phyloP scores from a whole-genome alignment of 768 basidiomycete genomes.

The Russula ochroleuca region DNA sequence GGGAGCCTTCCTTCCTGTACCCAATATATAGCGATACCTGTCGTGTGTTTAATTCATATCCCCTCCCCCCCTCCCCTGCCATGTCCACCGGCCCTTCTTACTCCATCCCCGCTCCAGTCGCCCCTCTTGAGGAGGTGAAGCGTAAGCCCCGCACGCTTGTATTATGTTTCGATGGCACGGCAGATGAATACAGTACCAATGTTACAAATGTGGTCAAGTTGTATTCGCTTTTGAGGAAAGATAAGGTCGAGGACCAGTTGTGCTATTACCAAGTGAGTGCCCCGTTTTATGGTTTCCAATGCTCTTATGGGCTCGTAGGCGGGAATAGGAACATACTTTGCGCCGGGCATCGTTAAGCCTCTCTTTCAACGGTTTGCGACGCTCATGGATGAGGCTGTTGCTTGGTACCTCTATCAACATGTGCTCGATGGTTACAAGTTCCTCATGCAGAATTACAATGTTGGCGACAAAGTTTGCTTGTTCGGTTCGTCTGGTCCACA shows the following conservation, averaged over 20 bases:
- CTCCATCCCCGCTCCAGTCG: not conserved
- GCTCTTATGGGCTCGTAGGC: conserved; percentile 33
- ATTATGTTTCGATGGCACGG: conserved; percentile 28
- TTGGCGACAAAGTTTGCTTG: conserved; percentile 69
- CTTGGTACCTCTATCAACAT: conserved; percentile 72
- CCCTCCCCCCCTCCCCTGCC: not conserved
- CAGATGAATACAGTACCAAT: conserved; percentile 1
- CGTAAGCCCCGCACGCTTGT: conserved; percentile 23
- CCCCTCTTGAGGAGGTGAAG: conserved; percentile 23
- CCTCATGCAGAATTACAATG: conserved; percentile 72
- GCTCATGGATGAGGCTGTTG: conserved; percentile 62
- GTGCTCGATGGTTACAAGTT: conserved; percentile 73
- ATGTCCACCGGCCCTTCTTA: not conserved
- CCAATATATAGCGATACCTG: not conserved
- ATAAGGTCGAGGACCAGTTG: conserved; percentile 36
- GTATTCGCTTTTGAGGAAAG: conserved; percentile 39
- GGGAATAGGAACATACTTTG: conserved; percentile 48
- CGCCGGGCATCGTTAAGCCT: conserved; percentile 65
- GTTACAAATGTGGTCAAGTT: conserved; percentile 40
- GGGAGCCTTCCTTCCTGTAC: not conserved
- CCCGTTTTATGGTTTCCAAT: not conserved
- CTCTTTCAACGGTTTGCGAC: conserved; percentile 55
- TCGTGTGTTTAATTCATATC: not conserved
- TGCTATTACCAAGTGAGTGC: conserved; percentile 63
- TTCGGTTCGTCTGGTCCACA: conserved; percentile 46